Percentiles rank a stretch among this genome's conserved stretches.
Evolutionary conservation across 768 basidiomycete species (phyloP).

Genomic region (Astraeus odoratus): DNA sequence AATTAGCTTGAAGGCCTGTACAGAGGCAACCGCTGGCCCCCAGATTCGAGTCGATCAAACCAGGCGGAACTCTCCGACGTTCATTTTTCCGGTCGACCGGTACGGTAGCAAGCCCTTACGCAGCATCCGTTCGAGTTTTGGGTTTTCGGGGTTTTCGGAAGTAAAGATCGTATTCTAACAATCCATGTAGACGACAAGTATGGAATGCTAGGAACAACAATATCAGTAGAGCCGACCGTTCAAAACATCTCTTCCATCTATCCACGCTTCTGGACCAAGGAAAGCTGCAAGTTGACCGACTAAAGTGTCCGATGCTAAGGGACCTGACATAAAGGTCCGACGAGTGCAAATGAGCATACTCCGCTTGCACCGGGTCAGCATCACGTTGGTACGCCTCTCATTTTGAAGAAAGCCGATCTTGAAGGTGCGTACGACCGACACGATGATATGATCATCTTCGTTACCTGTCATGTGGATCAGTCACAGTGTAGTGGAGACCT

Average conservation of each 20-base stretch:
- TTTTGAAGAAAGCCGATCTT: constrained; percentile 62
- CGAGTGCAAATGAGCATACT: constrained; percentile 70
- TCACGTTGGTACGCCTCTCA: constrained; percentile 69
- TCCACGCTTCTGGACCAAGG: constrained; percentile 3
- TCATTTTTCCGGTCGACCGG: no score
- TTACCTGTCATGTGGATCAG: constrained; percentile 47
- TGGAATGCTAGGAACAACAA: no score
- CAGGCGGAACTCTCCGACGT: no score
- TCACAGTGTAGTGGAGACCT: background rate
- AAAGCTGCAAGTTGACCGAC: constrained; percentile 1
- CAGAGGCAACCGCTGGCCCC: no score
- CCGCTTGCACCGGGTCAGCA: constrained; percentile 70
- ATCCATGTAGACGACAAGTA: no score
- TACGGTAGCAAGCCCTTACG: no score
- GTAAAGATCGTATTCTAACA: no score
- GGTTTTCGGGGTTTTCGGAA: no score
- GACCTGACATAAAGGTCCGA: constrained; percentile 11
- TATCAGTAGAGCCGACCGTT: background rate
- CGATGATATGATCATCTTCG: constrained; percentile 68
- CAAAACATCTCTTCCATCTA: constrained; percentile 1
- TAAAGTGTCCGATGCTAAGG: background rate
- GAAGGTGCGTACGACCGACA: constrained; percentile 59
- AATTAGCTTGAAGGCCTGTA: no score
- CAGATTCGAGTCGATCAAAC: no score
- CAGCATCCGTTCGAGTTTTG: no score